Conservation (phyloP, 345 rosid species). For the Barbarea vulgaris region DNA sequence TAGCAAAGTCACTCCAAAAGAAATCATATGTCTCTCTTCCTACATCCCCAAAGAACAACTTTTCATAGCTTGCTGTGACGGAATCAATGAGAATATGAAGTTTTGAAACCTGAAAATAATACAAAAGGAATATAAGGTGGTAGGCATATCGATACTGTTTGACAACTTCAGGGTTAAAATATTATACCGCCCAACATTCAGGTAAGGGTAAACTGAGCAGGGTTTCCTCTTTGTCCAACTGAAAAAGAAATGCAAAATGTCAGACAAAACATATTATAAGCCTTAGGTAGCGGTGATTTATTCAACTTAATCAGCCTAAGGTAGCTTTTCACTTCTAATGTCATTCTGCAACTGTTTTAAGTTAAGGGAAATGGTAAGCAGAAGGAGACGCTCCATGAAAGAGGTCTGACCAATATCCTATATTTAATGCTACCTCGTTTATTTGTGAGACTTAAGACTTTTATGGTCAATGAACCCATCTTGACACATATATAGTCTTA, state of each 20-base stretch:
- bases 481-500: background rate
- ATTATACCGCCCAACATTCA: constrained; percentile 94
- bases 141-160: background rate
- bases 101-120: constrained; percentile 72
- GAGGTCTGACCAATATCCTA: constrained; percentile 8
- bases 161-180: constrained; percentile 3
- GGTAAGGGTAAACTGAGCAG: constrained; percentile 69
- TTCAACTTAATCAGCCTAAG: constrained; percentile 7
- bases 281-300: background rate
- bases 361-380: constrained; percentile 6
- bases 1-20: constrained; percentile 98
- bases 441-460: constrained; percentile 6
- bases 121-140: constrained; percentile 17
- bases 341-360: background rate
- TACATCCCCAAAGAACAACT: constrained; percentile 85
- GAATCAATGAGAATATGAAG: constrained; percentile 81
- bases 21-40: constrained; percentile 96
- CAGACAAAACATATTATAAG: background rate
- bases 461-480: constrained; percentile 13
- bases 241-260: constrained; percentile 27
- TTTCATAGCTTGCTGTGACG: constrained; percentile 84
- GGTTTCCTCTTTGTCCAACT: constrained; percentile 74
- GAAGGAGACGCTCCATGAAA: constrained; percentile 15
- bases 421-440: constrained; percentile 13
- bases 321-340: constrained; percentile 6